phyloP scores from a whole-genome alignment of 306 rosid genomes.

The Trichosanthes cucumerina region DNA sequence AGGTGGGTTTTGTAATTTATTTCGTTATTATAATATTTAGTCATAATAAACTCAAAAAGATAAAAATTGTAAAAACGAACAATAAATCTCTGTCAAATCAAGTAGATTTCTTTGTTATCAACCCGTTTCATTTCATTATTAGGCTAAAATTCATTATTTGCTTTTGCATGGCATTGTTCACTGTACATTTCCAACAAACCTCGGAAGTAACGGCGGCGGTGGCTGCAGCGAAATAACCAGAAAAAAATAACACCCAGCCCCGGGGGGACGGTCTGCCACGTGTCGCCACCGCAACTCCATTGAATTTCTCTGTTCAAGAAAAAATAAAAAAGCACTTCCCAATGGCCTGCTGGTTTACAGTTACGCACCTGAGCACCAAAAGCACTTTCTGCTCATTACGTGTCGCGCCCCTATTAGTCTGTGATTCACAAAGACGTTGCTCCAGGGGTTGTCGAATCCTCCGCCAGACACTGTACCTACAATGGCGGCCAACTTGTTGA shows the following conservation, averaged over 20 bases:
- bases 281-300: neutral
- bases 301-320: neutral
- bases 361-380: neutral
- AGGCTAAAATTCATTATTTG: neutral
- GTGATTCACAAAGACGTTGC: neutral
- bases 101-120: no score
- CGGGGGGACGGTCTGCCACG: constrained; percentile 2
- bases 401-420: neutral
- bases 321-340: neutral
- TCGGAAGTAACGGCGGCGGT: neutral
- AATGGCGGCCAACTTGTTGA: neutral
- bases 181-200: neutral
- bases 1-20: no score
- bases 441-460: neutral
- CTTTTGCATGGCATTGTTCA: constrained; percentile 9
- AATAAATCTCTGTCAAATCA: neutral
- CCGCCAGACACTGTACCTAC: neutral
- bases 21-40: no score
- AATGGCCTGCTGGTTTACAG: neutral
- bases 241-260: neutral
- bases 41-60: neutral
- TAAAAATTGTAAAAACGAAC: neutral
- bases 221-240: neutral
- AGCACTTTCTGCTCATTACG: neutral
- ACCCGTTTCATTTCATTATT: no score